A percentile compares a stretch with the other conserved stretches of the same genome.
phyloP scores from a whole-genome alignment of 1,284 basidiomycete genomes.

The Cryptococcus hybrid region DNA sequence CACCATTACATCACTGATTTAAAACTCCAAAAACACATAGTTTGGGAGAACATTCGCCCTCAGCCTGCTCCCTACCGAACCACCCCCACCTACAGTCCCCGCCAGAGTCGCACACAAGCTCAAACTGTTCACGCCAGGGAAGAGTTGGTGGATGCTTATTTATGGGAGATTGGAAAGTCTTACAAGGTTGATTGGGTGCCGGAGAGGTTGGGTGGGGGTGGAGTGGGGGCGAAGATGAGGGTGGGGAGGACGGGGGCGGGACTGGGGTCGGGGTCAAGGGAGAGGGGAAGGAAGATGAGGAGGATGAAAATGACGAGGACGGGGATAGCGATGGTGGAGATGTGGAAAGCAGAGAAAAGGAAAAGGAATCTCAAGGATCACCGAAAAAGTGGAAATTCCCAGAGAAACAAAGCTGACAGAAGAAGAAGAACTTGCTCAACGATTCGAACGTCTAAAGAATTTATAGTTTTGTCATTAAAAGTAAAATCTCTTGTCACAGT shows the following conservation, averaged over 20 bases:
- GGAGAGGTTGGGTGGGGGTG: constrained; percentile 17
- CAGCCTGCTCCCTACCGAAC: constrained; percentile 48
- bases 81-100: constrained; percentile 54
- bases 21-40: constrained; percentile 14
- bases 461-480: background rate
- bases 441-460: constrained; percentile 45
- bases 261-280: background rate
- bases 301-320: background rate
- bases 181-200: constrained; percentile 74
- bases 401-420: constrained; percentile 21
- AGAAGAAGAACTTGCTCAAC: constrained; percentile 43
- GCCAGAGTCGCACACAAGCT: constrained; percentile 62
- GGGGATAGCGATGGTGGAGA: too few relatives aligned
- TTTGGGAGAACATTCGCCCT: constrained; percentile 46
- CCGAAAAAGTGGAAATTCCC: background rate
- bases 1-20: too few relatives aligned
- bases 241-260: constrained; percentile 3
- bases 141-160: constrained; percentile 80
- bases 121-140: constrained; percentile 62
- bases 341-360: background rate
- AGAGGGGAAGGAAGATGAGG: constrained; percentile 2
- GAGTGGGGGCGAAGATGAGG: constrained; percentile 5
- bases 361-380: background rate
- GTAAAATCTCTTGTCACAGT: too few relatives aligned
- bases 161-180: constrained; percentile 81